These are phyloP conservation scores for Tolypocladium inflatum DNA, from an alignment of 2,329 filamentous ascomycete species.

Conservation along the genomic window DNA sequence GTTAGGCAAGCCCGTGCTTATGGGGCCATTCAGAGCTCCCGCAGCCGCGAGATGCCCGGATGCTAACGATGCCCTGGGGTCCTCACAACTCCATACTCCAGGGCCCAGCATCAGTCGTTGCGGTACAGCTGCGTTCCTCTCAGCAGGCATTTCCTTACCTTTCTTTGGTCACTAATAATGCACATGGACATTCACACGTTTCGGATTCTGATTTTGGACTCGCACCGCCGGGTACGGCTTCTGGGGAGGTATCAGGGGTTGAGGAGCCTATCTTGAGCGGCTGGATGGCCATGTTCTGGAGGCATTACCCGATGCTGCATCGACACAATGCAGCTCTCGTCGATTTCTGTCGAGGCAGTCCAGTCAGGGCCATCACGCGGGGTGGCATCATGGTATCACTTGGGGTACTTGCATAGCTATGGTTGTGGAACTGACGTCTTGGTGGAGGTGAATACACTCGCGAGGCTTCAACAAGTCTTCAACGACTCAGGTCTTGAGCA, in stretches of 20 bases:
- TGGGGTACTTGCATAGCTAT: neutral
- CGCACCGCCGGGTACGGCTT: conserved; percentile 18
- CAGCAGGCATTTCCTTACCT: conserved; percentile 18
- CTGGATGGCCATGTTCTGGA: neutral
- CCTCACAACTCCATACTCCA: neutral
- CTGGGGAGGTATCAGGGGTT: conserved; percentile 23
- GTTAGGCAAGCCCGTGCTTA: neutral
- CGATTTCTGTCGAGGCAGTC: neutral
- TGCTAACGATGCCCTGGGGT: conserved; percentile 2
- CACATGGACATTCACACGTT: conserved; percentile 6
- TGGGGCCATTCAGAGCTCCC: conserved; percentile 3
- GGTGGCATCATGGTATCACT: neutral
- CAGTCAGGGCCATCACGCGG: neutral
- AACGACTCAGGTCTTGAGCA: neutral
- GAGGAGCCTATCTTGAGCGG: conserved; percentile 1
- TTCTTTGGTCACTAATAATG: conserved; percentile 16
- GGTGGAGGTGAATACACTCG: neutral
- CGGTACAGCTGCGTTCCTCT: conserved; percentile 24
- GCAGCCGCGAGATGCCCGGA: conserved; percentile 3
- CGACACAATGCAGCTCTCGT: neutral
- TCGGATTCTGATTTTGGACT: conserved; percentile 13
- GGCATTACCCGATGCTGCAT: neutral
- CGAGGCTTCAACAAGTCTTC: neutral
- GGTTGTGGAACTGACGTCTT: neutral
- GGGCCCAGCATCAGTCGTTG: conserved; percentile 21